These are phyloP conservation scores for Monilinia laxa DNA, from an alignment of 2,329 filamentous ascomycete species.

Conservation along the genomic window DNA sequence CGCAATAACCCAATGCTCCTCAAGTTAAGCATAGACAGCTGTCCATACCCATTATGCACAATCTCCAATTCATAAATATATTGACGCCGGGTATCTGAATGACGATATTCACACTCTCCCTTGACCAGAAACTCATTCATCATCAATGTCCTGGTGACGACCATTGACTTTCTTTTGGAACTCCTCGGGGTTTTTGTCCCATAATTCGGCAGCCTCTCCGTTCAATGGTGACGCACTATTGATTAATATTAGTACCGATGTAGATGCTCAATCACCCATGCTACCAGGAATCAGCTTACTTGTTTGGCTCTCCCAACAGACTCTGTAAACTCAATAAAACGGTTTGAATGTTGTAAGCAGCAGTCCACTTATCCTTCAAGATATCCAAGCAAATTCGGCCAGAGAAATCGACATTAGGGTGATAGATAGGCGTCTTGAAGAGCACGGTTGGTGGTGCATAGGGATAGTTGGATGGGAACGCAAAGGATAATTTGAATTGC, in stretches of 20 bases:
- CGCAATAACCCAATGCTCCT: neutral
- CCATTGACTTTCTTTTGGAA: slow-evolving; percentile 76
- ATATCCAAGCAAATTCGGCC: slow-evolving; percentile 97
- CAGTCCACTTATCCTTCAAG: slow-evolving; percentile 98
- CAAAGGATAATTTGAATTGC: slow-evolving; percentile 87
- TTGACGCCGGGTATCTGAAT: slow-evolving; percentile 21
- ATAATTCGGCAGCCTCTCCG: slow-evolving; percentile 91
- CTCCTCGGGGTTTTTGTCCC: slow-evolving; percentile 83
- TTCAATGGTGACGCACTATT: slow-evolving; percentile 86
- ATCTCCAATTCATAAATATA: slow-evolving; percentile 21
- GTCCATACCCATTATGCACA: slow-evolving; percentile 13
- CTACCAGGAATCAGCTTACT: slow-evolving; percentile 59
- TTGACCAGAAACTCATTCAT: slow-evolving; percentile 46
- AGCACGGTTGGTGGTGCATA: slow-evolving; percentile 87
- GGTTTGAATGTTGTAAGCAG: slow-evolving; percentile 93
- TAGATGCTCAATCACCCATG: neutral
- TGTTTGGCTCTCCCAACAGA: slow-evolving; percentile 94
- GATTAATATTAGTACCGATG: slow-evolving; percentile 28
- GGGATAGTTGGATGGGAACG: slow-evolving; percentile 89
- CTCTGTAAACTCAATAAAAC: slow-evolving; percentile 93
- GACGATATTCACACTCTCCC: slow-evolving; percentile 10
- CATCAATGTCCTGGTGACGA: slow-evolving; percentile 63
- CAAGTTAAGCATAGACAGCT: neutral
- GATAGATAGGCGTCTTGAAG: slow-evolving; percentile 98
- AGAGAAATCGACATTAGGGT: slow-evolving; percentile 97